Percentiles rank a stretch among this genome's conserved stretches.
Evolutionary conservation across 2,329 filamentous ascomycete species (phyloP).

Genomic region (Chalara sp.): DNA sequence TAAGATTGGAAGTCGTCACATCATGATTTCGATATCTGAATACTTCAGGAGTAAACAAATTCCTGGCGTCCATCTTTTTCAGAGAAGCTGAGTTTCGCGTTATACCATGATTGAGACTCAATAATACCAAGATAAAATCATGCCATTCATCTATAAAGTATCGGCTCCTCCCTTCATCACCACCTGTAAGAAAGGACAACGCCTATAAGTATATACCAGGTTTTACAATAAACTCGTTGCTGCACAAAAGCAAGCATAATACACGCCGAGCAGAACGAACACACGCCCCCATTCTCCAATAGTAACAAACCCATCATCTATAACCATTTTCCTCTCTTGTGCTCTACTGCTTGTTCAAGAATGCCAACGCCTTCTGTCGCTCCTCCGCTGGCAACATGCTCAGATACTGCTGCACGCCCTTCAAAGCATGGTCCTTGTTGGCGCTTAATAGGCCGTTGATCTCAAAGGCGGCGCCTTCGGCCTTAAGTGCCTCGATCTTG

Average conservation of each 20-base stretch:
- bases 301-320: not conserved
- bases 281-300: not conserved
- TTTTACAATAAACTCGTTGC: not conserved
- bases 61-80: no score
- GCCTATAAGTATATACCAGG: not conserved
- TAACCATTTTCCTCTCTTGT: not conserved
- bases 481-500: conserved; percentile 80
- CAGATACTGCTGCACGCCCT: conserved; percentile 80
- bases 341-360: conserved; percentile 13
- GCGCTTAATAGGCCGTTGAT: conserved; percentile 62
- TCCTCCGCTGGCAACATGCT: conserved; percentile 83
- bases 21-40: no score
- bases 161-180: no score
- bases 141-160: no score
- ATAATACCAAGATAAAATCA: no score
- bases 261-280: not conserved
- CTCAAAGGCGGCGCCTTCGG: conserved; percentile 62
- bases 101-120: no score
- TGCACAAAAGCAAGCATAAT: not conserved
- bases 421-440: conserved; percentile 65
- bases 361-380: conserved; percentile 52
- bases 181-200: no score
- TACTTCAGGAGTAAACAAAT: no score
- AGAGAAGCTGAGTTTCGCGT: no score
- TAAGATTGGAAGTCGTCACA: no score